Evolutionary conservation across 2,329 filamentous ascomycete species (phyloP), one percentile per base, ranked within the genome.

Genomic region (Aureobasidium sp.): DNA sequence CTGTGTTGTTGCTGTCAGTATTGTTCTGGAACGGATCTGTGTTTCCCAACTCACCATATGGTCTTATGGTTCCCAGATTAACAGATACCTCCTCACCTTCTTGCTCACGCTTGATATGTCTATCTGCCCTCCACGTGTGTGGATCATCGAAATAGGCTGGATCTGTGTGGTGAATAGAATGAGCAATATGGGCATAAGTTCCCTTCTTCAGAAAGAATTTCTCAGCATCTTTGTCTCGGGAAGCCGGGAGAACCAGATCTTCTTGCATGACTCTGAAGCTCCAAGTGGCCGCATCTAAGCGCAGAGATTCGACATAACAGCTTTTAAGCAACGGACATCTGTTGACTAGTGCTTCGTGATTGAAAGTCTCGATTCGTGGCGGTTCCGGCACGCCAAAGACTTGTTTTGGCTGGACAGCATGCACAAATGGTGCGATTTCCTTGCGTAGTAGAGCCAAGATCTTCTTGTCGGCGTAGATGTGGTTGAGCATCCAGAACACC

Each of bases 31-130:
- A 27, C 2, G 8, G 9, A 12, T 36, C 5, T 12, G 15, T 34
- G 9, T n/a, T 46, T n/a, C n/a, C 12, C 23, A n/a, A 69, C 69
- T 66, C 59, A 70, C 72, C 72, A 68, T 79, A 82, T 0, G 79
- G 77, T 41, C 75, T 70, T 46, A 82, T 77, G 0, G 72, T 76
- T 3, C 75, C 74, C 62, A 78, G 70, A 48, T 79, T 74, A 9
- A 71, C 73, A 8, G 65, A 70, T 69, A 34, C n/a, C 62, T 67
- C 8, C 27, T 42, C 51, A 17, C 47, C 46, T 10, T n/a, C 46
- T 48, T 69, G 67, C 37, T 73, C 72, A 26, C 68, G 72, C 53
- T 66, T 67, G 27, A 73, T 64, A 64, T 74, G 73, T 12, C 73
- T 63, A 36, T 73, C 73, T 10, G 72, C 65, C 37, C 68, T 69